Evolutionary conservation across 2,329 filamentous ascomycete species (phyloP).

Genomic region (Penicillium sp.): DNA sequence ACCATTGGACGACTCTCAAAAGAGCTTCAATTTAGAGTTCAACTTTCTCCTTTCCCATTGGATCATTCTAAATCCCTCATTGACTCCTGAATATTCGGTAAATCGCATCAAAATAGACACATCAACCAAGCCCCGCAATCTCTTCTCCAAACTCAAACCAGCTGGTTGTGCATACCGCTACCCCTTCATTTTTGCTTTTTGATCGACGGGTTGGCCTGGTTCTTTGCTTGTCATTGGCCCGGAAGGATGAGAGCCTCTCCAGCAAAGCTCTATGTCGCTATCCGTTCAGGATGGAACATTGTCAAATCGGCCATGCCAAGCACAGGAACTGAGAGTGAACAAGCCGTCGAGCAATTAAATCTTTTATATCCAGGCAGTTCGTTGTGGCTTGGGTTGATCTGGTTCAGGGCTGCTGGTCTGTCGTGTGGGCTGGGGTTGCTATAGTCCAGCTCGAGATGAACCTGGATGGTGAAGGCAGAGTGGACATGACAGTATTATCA

Average conservation of each 20-base stretch:
- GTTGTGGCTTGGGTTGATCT: conserved; percentile 11
- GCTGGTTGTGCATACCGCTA: background rate
- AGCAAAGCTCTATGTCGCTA: conserved; percentile 27
- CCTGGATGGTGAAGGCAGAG: background rate
- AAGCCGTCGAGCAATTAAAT: conserved; percentile 8
- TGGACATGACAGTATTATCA: background rate
- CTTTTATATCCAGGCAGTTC: background rate
- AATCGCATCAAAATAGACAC: conserved; percentile 14
- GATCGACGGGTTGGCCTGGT: conserved; percentile 8
- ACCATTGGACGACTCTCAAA: no score
- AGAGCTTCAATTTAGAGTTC: no score
- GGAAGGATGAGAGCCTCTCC: conserved; percentile 12
- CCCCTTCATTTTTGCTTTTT: conserved; percentile 10
- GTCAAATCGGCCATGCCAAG: conserved; percentile 16
- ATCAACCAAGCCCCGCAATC: conserved; percentile 7
- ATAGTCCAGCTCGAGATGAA: conserved; percentile 9
- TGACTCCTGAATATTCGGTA: no score
- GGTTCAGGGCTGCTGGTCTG: conserved; percentile 7
- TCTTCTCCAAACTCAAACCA: background rate
- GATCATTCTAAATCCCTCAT: no score
- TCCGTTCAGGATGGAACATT: conserved; percentile 25
- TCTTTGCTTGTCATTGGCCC: conserved; percentile 10
- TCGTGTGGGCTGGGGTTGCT: conserved; percentile 11
- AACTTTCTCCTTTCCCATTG: no score
- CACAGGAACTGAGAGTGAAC: conserved; percentile 1